Conservation (phyloP, 2,329 filamentous ascomycete genomes). For the Talaromyces sp. region DNA sequence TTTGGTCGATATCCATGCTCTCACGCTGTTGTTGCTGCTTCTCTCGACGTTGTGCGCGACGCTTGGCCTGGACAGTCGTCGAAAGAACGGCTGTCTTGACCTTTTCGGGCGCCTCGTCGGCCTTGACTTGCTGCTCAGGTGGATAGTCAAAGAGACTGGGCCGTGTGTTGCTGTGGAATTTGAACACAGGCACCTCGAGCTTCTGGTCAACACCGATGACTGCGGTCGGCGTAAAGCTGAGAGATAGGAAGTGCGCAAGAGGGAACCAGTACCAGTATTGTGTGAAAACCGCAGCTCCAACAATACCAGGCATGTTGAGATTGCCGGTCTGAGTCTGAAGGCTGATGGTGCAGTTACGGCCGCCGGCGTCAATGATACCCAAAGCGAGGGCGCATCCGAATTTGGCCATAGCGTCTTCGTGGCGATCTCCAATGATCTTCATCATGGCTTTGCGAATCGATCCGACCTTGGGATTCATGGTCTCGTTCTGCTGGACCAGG, state of each 20-base stretch:
- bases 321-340: slow-evolving; percentile 97
- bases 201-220: slow-evolving; percentile 94
- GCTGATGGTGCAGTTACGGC: slow-evolving; percentile 96
- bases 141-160: slow-evolving; percentile 98
- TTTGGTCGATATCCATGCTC: slow-evolving; percentile 90
- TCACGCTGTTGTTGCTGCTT: slow-evolving; percentile 73
- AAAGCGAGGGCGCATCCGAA: slow-evolving; percentile 91
- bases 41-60: slow-evolving; percentile 90
- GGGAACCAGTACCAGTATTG: slow-evolving; percentile 99
- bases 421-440: slow-evolving; percentile 89
- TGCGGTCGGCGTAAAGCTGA: slow-evolving; percentile 94
- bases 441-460: slow-evolving; percentile 86
- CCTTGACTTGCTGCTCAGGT: slow-evolving; percentile 90
- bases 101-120: slow-evolving; percentile 86
- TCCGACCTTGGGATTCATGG: slow-evolving; percentile 94
- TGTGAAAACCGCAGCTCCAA: slow-evolving; percentile 96
- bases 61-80: slow-evolving; percentile 94
- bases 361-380: slow-evolving; percentile 95
- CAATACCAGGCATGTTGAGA: slow-evolving; percentile 96
- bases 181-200: slow-evolving; percentile 87
- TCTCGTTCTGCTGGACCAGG: slow-evolving; percentile 98
- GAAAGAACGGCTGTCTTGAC: slow-evolving; percentile 94
- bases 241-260: slow-evolving; percentile 91
- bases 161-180: slow-evolving; percentile 90
- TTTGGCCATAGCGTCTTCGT: slow-evolving; percentile 99